phyloP scores from a whole-genome alignment of 2,329 filamentous ascomycete genomes.

The Drechslerella stenobrocha region DNA sequence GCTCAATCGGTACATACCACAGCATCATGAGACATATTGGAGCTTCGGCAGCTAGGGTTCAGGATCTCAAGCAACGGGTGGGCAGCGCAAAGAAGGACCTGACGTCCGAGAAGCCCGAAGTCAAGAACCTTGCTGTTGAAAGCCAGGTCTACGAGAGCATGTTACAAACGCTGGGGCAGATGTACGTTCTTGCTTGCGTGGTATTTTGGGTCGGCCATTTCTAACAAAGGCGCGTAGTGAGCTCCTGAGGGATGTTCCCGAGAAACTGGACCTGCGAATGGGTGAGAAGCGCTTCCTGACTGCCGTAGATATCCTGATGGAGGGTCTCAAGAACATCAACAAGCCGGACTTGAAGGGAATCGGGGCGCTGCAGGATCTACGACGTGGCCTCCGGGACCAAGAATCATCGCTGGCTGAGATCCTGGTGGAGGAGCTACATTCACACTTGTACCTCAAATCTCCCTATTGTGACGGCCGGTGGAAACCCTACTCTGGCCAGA shows the following conservation, averaged over 20 bases:
- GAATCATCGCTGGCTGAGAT: conserved; percentile 92
- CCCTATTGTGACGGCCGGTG: conserved; percentile 96
- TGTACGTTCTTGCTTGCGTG: conserved; percentile 56
- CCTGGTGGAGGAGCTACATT: conserved; percentile 92
- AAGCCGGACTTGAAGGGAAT: conserved; percentile 90
- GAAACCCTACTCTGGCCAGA: conserved; percentile 67
- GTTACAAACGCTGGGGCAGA: conserved; percentile 76
- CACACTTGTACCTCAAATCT: conserved; percentile 95
- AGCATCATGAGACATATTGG: conserved; percentile 96
- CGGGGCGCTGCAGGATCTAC: conserved; percentile 80
- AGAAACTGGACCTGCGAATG: conserved; percentile 89
- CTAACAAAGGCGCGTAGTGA: conserved; percentile 60
- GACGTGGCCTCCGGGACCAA: conserved; percentile 87
- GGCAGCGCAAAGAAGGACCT: conserved; percentile 77
- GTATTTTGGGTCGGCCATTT: not conserved
- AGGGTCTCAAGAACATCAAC: conserved; percentile 77
- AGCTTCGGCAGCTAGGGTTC: conserved; percentile 80
- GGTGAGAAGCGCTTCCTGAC: conserved; percentile 94
- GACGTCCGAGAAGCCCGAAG: conserved; percentile 81
- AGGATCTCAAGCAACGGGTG: conserved; percentile 79
- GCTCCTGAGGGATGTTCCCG: conserved; percentile 82
- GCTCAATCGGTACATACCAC: conserved; percentile 97
- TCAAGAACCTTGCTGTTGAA: conserved; percentile 82
- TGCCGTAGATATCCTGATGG: conserved; percentile 88
- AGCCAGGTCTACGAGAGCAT: conserved; percentile 91